A percentile compares a stretch with the other conserved stretches of the same genome.
Conservation (phyloP, 1,284 basidiomycete genomes). For the Phaffia rhodozyma region DNA sequence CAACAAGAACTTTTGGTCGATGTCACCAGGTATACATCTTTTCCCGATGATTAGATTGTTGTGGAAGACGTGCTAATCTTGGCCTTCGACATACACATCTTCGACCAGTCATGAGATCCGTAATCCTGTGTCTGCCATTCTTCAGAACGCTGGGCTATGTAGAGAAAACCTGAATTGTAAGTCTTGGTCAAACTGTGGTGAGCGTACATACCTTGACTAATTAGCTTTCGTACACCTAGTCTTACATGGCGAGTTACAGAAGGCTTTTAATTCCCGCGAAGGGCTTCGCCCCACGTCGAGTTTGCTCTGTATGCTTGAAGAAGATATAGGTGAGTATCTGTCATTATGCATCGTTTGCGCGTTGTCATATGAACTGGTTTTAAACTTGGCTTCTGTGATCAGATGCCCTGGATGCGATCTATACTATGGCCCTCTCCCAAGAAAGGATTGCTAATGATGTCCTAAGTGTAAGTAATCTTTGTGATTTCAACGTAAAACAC, state of each 20-base stretch:
- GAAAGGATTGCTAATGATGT: slow-evolving; percentile 8
- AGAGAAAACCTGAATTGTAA: neutral
- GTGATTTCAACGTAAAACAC: neutral
- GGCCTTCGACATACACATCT: no score
- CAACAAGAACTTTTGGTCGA: no score
- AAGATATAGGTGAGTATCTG: neutral
- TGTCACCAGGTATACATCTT: no score
- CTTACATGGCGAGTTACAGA: neutral
- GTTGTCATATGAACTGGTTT: no score
- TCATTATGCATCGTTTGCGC: no score
- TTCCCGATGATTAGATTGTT: no score
- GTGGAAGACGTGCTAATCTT: no score
- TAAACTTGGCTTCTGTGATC: neutral
- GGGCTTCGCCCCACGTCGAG: slow-evolving; percentile 5
- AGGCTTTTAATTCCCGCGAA: neutral
- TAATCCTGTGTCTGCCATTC: slow-evolving; percentile 14
- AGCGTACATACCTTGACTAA: no score
- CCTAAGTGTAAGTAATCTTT: neutral
- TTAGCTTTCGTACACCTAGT: neutral
- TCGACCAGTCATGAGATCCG: slow-evolving; percentile 3
- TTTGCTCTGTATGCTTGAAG: slow-evolving; percentile 8
- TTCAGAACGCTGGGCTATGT: slow-evolving; percentile 3
- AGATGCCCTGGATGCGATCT: slow-evolving; percentile 4
- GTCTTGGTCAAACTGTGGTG: no score
- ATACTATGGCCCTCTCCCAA: slow-evolving; percentile 6